Base-by-base conservation (phyloP, 1,284 basidiomycete species). In the Coniferiporia weirii region DNA sequence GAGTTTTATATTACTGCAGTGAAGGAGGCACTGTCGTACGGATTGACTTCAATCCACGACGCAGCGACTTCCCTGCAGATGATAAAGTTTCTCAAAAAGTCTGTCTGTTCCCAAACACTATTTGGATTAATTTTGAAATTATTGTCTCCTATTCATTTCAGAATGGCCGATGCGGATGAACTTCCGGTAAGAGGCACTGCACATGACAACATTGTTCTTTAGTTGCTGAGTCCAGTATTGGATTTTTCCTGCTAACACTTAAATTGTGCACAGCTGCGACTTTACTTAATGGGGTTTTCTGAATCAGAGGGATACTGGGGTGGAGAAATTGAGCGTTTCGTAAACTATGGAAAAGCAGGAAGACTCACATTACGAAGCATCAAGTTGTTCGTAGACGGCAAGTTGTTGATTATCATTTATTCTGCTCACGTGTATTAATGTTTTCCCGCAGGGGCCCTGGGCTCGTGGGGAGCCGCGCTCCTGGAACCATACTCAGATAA, bases 381-480 rank as follows among this genome's bases (percentile, higher is more conserved):
- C 66, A 98, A 97, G 71, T 77, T 97, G 1, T 89, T 92, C 67
- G 80, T 84, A 0, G 91, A 94, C 65, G 90, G 89, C 81, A 62
- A 17, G 70, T 50, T 32, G 5, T 5, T 27, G 27, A 12, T 32
- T 7, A 17, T n/a, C 61, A 9, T 38, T 35, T 43, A 19, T 13
- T 44, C n/a, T 4, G 12, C n/a, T 40, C 45, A 22, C 35, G 8
- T 40, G 38, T 40, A 10, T 5, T 20, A 34, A 15, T 19, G 22
- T 19, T 46, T n/a, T 53, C 27, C 51, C 10, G 57, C 68, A 84
- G 89, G 91, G 48, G 94, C 95, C 1, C 79, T 98, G 1, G 94
- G 95, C 0, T 93, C 89, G 1, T 93, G 91, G 81, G 95, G 95
- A 3, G 93, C 95, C 0, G 94, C 95, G 0, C 79, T 98, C 61